A percentile compares a stretch with the other conserved stretches of the same genome.
Conservation (phyloP, 208 protist species). For the Tritrichomonas musculus region DNA sequence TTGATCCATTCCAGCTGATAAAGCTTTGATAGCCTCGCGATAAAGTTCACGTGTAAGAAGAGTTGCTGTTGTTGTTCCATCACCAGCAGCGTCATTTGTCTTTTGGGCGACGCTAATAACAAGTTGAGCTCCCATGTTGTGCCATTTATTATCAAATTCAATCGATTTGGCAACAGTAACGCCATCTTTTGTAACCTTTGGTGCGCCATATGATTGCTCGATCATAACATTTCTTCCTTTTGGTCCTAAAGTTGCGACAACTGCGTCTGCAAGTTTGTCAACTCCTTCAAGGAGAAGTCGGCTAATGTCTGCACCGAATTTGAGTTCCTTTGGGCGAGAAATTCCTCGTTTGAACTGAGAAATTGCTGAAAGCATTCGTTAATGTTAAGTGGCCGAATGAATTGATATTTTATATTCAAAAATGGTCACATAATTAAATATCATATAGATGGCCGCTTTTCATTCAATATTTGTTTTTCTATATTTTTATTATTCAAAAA, state of each 20-base stretch:
- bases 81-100: conserved; percentile 56
- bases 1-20: conserved; percentile 94
- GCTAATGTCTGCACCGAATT: not conserved
- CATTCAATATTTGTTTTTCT: too few species aligned
- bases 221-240: conserved; percentile 75
- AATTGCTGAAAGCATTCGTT: too few species aligned
- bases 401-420: too few species aligned
- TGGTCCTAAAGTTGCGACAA: conserved; percentile 74
- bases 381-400: too few species aligned
- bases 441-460: too few species aligned
- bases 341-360: not conserved
- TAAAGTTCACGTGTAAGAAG: too few species aligned
- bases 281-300: conserved; percentile 24
- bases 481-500: too few species aligned
- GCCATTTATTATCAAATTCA: conserved; percentile 89
- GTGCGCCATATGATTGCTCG: conserved; percentile 89
- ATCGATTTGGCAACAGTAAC: conserved; percentile 99
- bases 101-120: too few species aligned
- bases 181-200: conserved; percentile 99
- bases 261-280: conserved; percentile 19
- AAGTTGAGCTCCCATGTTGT: conserved; percentile 97
- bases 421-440: too few species aligned
- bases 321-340: not conserved
- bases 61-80: too few species aligned
- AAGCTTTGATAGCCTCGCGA: conserved; percentile 83